A percentile compares a stretch with the other conserved stretches of the same genome.
These are phyloP conservation scores for Skeletonema marinoi DNA, from an alignment of 108 stramenopile genomes.

Conservation along the genomic window DNA sequence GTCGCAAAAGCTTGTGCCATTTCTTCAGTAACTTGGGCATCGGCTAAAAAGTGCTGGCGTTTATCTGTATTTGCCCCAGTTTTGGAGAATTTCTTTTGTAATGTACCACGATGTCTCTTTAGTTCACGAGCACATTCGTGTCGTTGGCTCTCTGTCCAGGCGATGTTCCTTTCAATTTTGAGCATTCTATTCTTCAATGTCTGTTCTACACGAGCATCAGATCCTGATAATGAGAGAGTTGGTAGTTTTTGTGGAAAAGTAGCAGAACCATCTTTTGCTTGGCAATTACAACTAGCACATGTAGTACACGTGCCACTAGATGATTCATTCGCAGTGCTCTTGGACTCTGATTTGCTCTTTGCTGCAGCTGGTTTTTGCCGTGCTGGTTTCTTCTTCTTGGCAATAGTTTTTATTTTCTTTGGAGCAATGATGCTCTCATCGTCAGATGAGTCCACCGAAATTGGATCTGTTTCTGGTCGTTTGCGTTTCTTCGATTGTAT, in stretches of 20 bases:
- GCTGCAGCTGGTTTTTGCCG: not conserved
- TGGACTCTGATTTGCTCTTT: not conserved
- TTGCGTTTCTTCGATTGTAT: not conserved
- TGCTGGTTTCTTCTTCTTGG: slow-evolving; percentile 1
- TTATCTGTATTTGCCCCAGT: not conserved
- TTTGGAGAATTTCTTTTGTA: slow-evolving; percentile 32
- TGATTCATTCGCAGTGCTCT: not conserved
- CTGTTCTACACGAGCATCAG: slow-evolving; percentile 38
- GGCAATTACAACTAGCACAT: slow-evolving; percentile 32
- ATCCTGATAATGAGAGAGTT: slow-evolving; percentile 20
- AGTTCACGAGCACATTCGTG: slow-evolving; percentile 27
- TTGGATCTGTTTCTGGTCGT: not conserved
- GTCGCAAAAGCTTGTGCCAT: not conserved
- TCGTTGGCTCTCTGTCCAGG: slow-evolving; percentile 28
- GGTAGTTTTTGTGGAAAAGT: slow-evolving; percentile 8
- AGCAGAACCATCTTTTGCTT: slow-evolving; percentile 22
- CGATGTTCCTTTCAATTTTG: slow-evolving; percentile 35
- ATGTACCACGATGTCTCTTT: slow-evolving; percentile 26
- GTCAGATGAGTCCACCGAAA: not conserved
- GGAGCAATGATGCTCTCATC: not conserved
- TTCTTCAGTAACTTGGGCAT: slow-evolving; percentile 22
- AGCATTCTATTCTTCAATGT: slow-evolving; percentile 34
- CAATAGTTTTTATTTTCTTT: not conserved
- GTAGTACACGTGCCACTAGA: slow-evolving; percentile 13
- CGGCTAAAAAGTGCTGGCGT: slow-evolving; percentile 35